Evolutionary conservation across 2,329 filamentous ascomycete species (phyloP).

Genomic region (Aspergillus sp.): DNA sequence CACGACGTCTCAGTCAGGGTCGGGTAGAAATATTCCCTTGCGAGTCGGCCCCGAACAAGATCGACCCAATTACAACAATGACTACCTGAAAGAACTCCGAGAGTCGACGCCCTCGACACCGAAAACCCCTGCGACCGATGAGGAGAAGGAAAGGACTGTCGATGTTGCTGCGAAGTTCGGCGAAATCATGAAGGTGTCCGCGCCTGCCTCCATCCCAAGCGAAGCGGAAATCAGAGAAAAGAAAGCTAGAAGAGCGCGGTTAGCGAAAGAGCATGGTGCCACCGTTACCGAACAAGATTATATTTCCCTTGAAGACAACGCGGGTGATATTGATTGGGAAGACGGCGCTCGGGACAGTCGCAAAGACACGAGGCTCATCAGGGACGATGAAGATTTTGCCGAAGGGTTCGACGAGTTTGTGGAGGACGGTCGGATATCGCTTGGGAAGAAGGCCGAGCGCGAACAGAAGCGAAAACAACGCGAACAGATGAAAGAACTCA

Average conservation of each 20-base stretch:
- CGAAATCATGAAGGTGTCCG: conserved; percentile 35
- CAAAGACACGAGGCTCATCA: conserved; percentile 70
- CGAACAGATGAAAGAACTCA: conserved; percentile 78
- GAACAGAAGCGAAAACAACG: conserved; percentile 66
- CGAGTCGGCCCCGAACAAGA: conserved; percentile 64
- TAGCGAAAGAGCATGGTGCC: conserved; percentile 64
- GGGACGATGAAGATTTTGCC: conserved; percentile 86
- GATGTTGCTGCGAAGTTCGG: conserved; percentile 52
- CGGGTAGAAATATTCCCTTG: conserved; percentile 55
- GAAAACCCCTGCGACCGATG: conserved; percentile 43
- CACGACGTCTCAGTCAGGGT: conserved; percentile 58
- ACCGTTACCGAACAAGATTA: conserved; percentile 62
- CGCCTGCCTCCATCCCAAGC: conserved; percentile 63
- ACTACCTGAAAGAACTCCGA: conserved; percentile 81
- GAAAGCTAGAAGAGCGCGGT: conserved; percentile 80
- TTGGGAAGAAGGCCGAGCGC: conserved; percentile 76
- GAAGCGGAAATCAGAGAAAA: conserved; percentile 86
- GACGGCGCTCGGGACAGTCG: conserved; percentile 61
- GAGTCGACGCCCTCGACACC: conserved; percentile 83
- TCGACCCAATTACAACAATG: conserved; percentile 78
- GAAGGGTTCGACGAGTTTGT: conserved; percentile 94
- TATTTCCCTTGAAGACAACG: conserved; percentile 41
- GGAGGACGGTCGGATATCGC: conserved; percentile 75
- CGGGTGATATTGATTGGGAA: conserved; percentile 45
- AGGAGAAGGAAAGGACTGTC: conserved; percentile 54